Base-by-base conservation (phyloP, 257 asterid species). In the Petunia axillaris region DNA sequence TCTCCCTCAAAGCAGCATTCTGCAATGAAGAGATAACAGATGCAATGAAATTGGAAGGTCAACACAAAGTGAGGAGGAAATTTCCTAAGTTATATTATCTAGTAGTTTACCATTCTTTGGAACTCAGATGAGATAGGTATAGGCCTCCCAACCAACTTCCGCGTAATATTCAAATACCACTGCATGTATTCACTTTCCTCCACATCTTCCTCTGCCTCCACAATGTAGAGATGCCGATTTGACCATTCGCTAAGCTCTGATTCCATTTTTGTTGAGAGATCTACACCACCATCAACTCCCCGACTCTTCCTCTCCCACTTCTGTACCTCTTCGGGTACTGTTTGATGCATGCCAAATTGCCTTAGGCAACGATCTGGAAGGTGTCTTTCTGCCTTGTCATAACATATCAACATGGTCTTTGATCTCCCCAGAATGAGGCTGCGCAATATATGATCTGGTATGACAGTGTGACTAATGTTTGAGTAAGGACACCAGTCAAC, bases 291-390 rank as follows among this genome's bases (percentile, higher is more conserved):
- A 83, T 95, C 99, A 62, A 95, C 99, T 59, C 99, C 99, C 83
- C 97, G 99, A 25, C 91, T 93, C 88, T 90, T 92, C 87, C 99
- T 92, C 84, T 95, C 98, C 99, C 99, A 95, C 77, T 86, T 86
- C 71, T 87, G 90, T 82, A 95, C 98, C 84, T 89, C 96, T 82
- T 89, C 89, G 0, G 97, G 97, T 52, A 95, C 81, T 10, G 92
- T 88, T 82, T 93, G 99, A 62, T 81, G 96, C 97, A 93, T 89
- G 79, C 97, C 97, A 75, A 93, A 95, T 82, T 94, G 99, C 82
- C 97, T 90, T 77, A 95, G 80, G 91, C 97, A 91, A 62, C 96
- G 99, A 85, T 96, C 98, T 8, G 99, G 97, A 53, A 93, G 97
- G 91, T 95, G 99, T 39, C 99, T 82, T 84, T 93, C 98, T 55